Evolutionary conservation across 768 basidiomycete species (phyloP), one percentile per base, ranked within the genome.

Genomic region (Sistotremastrum niveocremeum): DNA sequence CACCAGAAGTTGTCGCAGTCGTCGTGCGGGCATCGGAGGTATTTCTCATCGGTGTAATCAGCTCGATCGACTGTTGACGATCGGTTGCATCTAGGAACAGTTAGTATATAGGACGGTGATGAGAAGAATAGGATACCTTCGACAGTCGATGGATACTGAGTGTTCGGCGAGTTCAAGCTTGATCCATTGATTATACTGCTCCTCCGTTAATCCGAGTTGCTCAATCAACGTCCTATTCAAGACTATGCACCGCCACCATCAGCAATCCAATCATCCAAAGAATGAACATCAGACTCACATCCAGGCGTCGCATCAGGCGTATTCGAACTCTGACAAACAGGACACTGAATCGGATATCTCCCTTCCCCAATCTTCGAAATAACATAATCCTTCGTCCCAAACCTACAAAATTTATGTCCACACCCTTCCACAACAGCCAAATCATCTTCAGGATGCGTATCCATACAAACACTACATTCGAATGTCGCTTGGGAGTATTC

Each of bases 341-440:
- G 81, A 57, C 81, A 83, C 7, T 70, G 54, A 32, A 83, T 72
- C 4, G 81, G 81, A 41, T 70, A 81, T 7, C 67, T 67, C 45
- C 67, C 68, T 36, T 76, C 74, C 10, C 64, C 62, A n/a, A 82
- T 62, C 57, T 71, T 72, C 5, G 68, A 61, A 32, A 52, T 52
- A 8, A 72, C 60, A 43, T 73, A 69, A 4, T 49, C 50, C 45
- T 56, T 61, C 42, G 79, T 49, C 53, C 81, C 82, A 2, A 60
- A 54, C 42, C 73, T 62, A 57, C 81, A 83, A 54, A 74, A 72
- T 10, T 49, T 49, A 53, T 83, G 79, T 7, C 51, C 51, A 50
- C 80, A 83, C 2, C 31, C 57, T 6, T 60, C 65, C 8, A 77
- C 53, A 11, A 51, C 53, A n/a, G 71, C 65, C 8, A 70, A 62